These are phyloP conservation scores for Ceratobasidium theobromae DNA, from an alignment of 1,284 basidiomycete genomes.

Conservation along the genomic window DNA sequence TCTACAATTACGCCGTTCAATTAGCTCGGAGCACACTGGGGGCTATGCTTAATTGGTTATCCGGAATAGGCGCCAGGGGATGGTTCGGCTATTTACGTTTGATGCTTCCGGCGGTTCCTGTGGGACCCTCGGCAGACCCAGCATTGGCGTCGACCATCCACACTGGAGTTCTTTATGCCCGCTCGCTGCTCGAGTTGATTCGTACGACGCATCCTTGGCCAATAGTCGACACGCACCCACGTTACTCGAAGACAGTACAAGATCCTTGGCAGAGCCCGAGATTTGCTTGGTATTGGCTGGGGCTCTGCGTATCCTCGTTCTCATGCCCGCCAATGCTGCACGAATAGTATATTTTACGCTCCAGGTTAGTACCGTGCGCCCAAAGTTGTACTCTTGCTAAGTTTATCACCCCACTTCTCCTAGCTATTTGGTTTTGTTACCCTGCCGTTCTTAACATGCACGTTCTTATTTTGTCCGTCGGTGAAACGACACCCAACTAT, in stretches of 20 bases:
- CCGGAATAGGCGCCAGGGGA: neutral
- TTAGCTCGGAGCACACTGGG: too few relatives aligned
- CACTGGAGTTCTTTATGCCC: neutral
- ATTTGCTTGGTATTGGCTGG: too few relatives aligned
- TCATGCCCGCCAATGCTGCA: conserved; percentile 7
- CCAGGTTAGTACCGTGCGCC: conserved; percentile 9
- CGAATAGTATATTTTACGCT: conserved; percentile 21
- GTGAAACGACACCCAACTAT: conserved; percentile 20
- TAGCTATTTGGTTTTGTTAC: conserved; percentile 18
- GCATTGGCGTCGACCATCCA: neutral
- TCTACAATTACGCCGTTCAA: neutral
- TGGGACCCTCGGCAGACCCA: neutral
- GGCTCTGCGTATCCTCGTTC: neutral
- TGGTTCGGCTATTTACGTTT: neutral
- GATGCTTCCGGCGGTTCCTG: conserved; percentile 5
- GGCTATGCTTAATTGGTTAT: neutral
- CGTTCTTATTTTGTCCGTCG: conserved; percentile 19
- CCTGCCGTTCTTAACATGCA: conserved; percentile 4
- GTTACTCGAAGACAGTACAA: neutral
- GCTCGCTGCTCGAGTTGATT: neutral
- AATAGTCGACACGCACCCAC: neutral
- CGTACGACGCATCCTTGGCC: neutral
- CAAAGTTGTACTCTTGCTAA: too few relatives aligned
- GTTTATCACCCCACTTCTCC: neutral
- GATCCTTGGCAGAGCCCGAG: neutral